Evolutionary conservation across 306 rosid genomes (phyloP).

Genomic region (Lotus japonicus): DNA sequence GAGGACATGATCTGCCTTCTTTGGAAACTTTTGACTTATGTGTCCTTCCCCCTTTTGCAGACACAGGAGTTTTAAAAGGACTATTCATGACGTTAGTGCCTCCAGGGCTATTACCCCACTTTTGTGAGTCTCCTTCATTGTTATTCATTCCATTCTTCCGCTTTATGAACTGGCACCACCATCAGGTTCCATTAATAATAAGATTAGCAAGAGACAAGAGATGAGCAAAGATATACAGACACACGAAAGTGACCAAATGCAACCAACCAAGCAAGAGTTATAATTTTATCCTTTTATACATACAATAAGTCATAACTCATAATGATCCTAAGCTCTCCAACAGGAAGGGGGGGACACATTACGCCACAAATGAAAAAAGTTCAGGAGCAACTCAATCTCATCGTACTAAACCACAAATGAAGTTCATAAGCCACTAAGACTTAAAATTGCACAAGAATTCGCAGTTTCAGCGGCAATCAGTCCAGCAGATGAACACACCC

Average conservation of each 20-base stretch:
- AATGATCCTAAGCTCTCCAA: too few species aligned
- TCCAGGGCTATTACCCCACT: slow-evolving; percentile 53
- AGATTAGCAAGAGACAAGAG: neutral
- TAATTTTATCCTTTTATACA: slow-evolving; percentile 2
- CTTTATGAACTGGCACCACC: slow-evolving; percentile 58
- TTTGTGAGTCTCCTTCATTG: slow-evolving; percentile 42
- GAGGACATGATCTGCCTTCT: slow-evolving; percentile 65
- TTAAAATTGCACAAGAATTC: neutral
- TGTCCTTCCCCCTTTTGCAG: slow-evolving; percentile 74
- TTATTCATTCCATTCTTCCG: slow-evolving; percentile 45
- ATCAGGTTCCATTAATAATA: slow-evolving; percentile 9
- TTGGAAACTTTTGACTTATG: slow-evolving; percentile 60
- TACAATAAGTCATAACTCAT: neutral
- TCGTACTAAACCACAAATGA: too few species aligned
- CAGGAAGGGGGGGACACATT: neutral
- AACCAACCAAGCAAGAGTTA: slow-evolving; percentile 18
- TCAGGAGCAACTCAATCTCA: too few species aligned
- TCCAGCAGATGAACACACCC: neutral
- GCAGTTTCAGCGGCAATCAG: too few species aligned
- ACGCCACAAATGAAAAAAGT: neutral
- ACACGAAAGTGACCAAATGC: too few species aligned
- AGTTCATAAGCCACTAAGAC: neutral
- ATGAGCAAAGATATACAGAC: neutral
- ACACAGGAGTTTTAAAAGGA: slow-evolving; percentile 71
- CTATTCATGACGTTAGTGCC: slow-evolving; percentile 31